phyloP scores from a whole-genome alignment of 768 basidiomycete genomes.

The Neoboletus brunneissimus region DNA sequence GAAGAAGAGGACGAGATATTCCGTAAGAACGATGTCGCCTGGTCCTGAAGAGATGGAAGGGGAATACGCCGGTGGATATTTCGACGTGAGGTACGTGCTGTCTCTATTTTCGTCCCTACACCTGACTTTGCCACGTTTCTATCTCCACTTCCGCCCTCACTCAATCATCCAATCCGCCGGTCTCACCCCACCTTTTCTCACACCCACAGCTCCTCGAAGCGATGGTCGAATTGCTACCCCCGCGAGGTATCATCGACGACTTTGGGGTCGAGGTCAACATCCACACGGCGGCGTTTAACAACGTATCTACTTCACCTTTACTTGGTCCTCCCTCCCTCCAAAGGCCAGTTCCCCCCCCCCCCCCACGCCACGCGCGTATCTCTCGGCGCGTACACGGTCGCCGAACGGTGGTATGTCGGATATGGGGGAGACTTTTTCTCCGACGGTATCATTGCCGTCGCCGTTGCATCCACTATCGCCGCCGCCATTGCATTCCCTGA shows the following conservation, averaged over 20 bases:
- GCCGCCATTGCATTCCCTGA: background rate
- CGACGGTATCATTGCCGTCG: conserved; percentile 28
- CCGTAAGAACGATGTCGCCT: conserved; percentile 77
- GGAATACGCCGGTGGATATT: conserved; percentile 88
- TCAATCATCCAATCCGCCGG: background rate
- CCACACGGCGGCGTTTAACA: conserved; percentile 12
- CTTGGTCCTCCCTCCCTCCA: too few relatives aligned
- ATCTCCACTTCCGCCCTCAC: background rate
- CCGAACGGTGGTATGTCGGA: background rate
- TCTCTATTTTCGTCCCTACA: background rate
- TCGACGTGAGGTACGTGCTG: conserved; percentile 60
- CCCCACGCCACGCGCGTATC: conserved; percentile 53
- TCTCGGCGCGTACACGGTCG: conserved; percentile 51
- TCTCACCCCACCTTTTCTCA: background rate
- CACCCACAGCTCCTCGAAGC: conserved; percentile 71
- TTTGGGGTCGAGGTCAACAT: conserved; percentile 41
- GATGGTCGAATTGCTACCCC: conserved; percentile 82
- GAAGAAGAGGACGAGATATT: conserved; percentile 97
- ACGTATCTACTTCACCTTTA: conserved; percentile 6
- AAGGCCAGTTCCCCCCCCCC: conserved; percentile 11
- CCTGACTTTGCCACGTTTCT: background rate
- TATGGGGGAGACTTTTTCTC: background rate
- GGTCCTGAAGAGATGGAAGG: conserved; percentile 87
- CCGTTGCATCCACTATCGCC: background rate
- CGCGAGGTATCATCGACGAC: conserved; percentile 66